Percentiles rank a stretch among this genome's conserved stretches.
Conservation (phyloP, 352 stramenopile genomes). For the Phytophthora citricola region DNA sequence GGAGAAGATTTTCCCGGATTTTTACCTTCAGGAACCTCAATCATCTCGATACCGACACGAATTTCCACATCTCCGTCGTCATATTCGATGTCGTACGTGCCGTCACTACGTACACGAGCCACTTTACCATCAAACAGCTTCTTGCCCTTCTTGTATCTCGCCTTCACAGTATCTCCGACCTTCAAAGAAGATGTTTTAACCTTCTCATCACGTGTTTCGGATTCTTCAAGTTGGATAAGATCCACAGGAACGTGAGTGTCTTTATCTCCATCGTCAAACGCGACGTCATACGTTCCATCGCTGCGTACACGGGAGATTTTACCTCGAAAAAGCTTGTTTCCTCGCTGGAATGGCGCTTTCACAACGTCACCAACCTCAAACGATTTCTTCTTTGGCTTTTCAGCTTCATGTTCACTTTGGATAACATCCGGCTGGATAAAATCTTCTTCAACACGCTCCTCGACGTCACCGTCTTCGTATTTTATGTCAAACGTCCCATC, state of each 20-base stretch:
- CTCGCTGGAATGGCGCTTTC: conserved; percentile 57
- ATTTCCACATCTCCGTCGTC: conserved; percentile 65
- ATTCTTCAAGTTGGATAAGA: conserved; percentile 38
- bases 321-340: conserved; percentile 46
- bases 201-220: conserved; percentile 33
- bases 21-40: conserved; percentile 27
- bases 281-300: conserved; percentile 57
- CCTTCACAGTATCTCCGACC: conserved; percentile 49
- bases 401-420: conserved; percentile 10
- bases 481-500: conserved; percentile 59
- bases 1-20: neutral
- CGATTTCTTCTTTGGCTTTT: conserved; percentile 39
- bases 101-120: conserved; percentile 45
- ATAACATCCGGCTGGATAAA: conserved; percentile 31
- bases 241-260: conserved; percentile 39
- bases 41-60: conserved; percentile 28
- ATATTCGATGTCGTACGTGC: conserved; percentile 75
- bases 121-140: conserved; percentile 56
- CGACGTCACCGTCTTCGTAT: conserved; percentile 52
- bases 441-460: conserved; percentile 39
- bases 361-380: conserved; percentile 54
- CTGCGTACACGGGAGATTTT: conserved; percentile 47
- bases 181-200: conserved; percentile 25
- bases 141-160: conserved; percentile 45
- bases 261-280: conserved; percentile 49